Evolutionary conservation across 257 asterid genomes (phyloP).

Genomic region (Phtheirospermum japonicum): DNA sequence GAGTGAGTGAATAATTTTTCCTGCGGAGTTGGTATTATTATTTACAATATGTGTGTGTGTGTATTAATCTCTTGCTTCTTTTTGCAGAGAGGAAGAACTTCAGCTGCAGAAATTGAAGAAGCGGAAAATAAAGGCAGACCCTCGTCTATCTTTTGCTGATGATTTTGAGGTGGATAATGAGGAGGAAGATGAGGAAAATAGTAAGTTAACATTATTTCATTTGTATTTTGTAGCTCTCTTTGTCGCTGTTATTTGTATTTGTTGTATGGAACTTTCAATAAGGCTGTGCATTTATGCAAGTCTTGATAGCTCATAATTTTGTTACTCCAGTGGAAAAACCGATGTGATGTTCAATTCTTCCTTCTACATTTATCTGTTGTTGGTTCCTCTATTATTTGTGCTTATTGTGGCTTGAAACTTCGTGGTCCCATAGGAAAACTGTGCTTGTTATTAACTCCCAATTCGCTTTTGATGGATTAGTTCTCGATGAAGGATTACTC

Average conservation of each 20-base stretch:
- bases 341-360: neutral
- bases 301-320: neutral
- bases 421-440: neutral
- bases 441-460: neutral
- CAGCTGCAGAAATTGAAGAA: constrained; percentile 87
- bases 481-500: neutral
- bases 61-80: constrained; percentile 5
- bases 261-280: neutral
- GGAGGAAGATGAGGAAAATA: constrained; percentile 68
- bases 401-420: neutral
- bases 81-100: constrained; percentile 88
- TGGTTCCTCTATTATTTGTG: neutral
- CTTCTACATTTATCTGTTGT: neutral
- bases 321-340: neutral
- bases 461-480: constrained; percentile 2
- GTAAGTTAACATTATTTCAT: constrained; percentile 37
- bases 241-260: constrained; percentile 2
- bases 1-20: constrained; percentile 51
- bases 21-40: constrained; percentile 9
- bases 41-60: neutral
- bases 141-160: constrained; percentile 85
- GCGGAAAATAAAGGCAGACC: constrained; percentile 85
- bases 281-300: neutral
- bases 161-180: constrained; percentile 70
- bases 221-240: constrained; percentile 17